phyloP scores from a whole-genome alignment of 306 rosid species.

The Heteromeles arbutifolia region DNA sequence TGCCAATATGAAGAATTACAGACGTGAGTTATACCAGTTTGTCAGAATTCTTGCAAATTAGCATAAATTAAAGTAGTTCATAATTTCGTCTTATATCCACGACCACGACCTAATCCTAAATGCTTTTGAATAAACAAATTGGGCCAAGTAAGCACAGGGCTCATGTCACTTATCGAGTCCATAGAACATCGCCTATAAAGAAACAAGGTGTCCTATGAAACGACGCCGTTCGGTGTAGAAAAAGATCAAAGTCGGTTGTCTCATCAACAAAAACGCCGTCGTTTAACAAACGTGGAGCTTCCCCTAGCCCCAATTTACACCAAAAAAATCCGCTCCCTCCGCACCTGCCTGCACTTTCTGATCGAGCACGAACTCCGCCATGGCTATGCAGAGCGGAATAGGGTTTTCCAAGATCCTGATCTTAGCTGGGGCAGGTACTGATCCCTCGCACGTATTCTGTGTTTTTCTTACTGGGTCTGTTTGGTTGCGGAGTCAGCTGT shows the following conservation, averaged over 20 bases:
- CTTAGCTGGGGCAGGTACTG: conserved; percentile 64
- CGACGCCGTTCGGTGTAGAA: not conserved
- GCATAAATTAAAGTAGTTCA: too few species aligned
- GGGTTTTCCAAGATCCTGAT: conserved; percentile 56
- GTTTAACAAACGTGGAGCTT: not conserved
- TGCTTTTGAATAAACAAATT: too few species aligned
- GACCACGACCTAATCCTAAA: too few species aligned
- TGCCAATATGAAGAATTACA: not conserved
- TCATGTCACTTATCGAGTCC: not conserved
- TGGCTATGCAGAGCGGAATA: conserved; percentile 73
- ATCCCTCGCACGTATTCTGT: not conserved
- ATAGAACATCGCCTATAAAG: too few species aligned
- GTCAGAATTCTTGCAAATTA: too few species aligned
- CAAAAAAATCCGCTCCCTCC: not conserved
- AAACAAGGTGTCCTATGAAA: not conserved
- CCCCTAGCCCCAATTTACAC: not conserved
- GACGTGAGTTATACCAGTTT: too few species aligned
- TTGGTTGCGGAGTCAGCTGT: not conserved
- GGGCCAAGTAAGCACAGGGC: not conserved
- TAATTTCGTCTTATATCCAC: too few species aligned
- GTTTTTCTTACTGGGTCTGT: not conserved
- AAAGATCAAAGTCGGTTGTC: not conserved
- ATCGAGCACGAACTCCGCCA: conserved; percentile 26
- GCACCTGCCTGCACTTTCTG: conserved; percentile 3
- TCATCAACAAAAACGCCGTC: not conserved